These are phyloP conservation scores for Kazachstania kunashirensis DNA, from an alignment of 805 yeast species.

Conservation along the genomic window DNA sequence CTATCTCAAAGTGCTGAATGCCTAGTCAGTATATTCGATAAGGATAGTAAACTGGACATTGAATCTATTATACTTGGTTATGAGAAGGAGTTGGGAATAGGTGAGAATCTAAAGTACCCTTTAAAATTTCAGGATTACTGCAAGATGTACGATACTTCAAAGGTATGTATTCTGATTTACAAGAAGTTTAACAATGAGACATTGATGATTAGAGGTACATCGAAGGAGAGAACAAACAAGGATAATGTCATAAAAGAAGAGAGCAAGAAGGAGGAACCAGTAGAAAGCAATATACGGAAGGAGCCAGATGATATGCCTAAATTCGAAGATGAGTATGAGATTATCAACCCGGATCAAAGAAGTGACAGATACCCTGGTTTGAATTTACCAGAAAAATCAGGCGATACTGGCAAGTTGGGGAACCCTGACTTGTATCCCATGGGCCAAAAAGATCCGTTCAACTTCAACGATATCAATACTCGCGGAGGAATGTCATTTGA, in stretches of 20 bases:
- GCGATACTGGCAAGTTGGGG: conserved; percentile 18
- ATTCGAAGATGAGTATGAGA: conserved; percentile 29
- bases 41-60: not conserved
- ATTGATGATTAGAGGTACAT: not conserved
- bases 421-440: conserved; percentile 29
- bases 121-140: not conserved
- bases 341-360: conserved; percentile 3
- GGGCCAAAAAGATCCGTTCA: conserved; percentile 23
- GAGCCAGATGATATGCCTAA: conserved; percentile 28
- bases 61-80: not conserved
- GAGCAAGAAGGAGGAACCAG: not conserved
- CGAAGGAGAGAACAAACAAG: no score
- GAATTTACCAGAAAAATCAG: conserved; percentile 2
- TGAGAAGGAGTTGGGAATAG: not conserved
- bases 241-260: no score
- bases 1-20: not conserved
- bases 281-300: not conserved
- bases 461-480: conserved; percentile 13
- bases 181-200: not conserved
- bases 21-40: not conserved
- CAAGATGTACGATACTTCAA: not conserved
- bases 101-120: not conserved
- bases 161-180: not conserved
- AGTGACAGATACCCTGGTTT: conserved; percentile 9
- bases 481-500: conserved; percentile 29